Base-by-base conservation (phyloP, 2,329 filamentous ascomycete species). In the Mollisia scopiformis region DNA sequence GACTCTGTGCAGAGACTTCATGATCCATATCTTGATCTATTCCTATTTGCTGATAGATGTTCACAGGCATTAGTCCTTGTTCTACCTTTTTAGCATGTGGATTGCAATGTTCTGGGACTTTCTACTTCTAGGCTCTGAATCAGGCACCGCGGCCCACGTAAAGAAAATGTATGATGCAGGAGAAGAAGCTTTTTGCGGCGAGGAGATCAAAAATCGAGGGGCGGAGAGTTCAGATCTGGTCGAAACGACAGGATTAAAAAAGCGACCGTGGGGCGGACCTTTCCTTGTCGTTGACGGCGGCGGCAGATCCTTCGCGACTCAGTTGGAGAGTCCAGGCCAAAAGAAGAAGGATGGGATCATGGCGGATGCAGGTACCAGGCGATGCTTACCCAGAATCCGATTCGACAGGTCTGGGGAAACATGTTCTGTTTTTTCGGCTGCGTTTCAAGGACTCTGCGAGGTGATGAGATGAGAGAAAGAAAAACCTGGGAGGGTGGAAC, bases 311-410 rank as follows among this genome's bases (percentile, higher is more conserved):
- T 47, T 49, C 37, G 16, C 14, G 21, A 6, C 30, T 33, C 13
- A 10, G 31, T n/a, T n/a, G 16, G 8, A 14, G 39, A 8, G n/a
- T 21, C 14, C 14, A 30, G 27, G 43, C 33, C 52, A 23, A 19
- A 55, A 55, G 6, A 23, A 31, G 46, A 30, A 51, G 31, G 25
- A 33, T 43, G n/a, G 37, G 39, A 43, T 43, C 39, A 21, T 43
- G 39, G 39, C 39, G 39, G 27, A 61, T 61, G 58, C 58, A 61
- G 53, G 58, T 47, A 56, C 58, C n/a, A 33, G 28, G 27, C 33
- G 47, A 57, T 31, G 33, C 27, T 6, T 37, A 53, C 28, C 31
- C 46, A 5, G 7, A n/a, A 52, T 61, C 58, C 53, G 58, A 61
- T 61, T 61, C 53, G 58, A 52, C 14, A 6, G 39, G 25, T 37